Evolutionary conservation across 2,329 filamentous ascomycete species (phyloP), one percentile per base, ranked within the genome.

Genomic region (Sclerotinia glacialis): DNA sequence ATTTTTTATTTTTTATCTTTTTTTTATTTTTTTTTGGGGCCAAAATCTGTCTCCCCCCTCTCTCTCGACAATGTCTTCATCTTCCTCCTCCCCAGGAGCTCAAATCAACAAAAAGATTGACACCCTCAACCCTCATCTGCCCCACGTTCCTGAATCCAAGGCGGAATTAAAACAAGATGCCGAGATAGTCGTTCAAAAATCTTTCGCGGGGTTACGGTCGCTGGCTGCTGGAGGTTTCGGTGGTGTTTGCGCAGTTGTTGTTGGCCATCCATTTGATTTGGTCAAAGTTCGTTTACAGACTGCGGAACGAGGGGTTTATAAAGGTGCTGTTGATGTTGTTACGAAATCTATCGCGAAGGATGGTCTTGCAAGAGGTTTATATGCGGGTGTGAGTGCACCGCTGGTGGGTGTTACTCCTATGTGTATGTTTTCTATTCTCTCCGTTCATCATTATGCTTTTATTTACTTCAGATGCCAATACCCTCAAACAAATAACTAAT

Each of bases 201-300:
- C 74, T 1, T 68, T 89, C 56, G 84, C 86, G 65, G 86, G 86
- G 77, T 78, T 96, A 70, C 89, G 94, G 68, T 95, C 94, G 52
- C 85, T 99, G 62, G 89, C 85, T 11, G 94, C 94, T 9, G 95
- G 95, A 74, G 95, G 93, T 69, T 96, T 96, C 68, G 95, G 95
- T 73, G 95, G 95, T 74, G 79, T 99, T 58, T 98, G 92, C 81
- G 94, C 95, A 67, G 95, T 99, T 65, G 78, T 99, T 52, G 93
- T 98, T 68, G 91, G 95, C 67, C 95, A 99, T 79, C 95, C 95
- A 12, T 99, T 99, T 77, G 95, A 99, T 78, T 84, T 99, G 73
- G 94, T 98, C 78, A 99, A 99, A 82, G 95, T 99, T 71, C 91
- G 95, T 67, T 82, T 99, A 78, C 95, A 99, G 83, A 99, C 95